Percentiles rank a stretch among this genome's conserved stretches.
These are phyloP conservation scores for Verticillium dahliae DNA, from an alignment of 2,329 filamentous ascomycete genomes.

Conservation along the genomic window DNA sequence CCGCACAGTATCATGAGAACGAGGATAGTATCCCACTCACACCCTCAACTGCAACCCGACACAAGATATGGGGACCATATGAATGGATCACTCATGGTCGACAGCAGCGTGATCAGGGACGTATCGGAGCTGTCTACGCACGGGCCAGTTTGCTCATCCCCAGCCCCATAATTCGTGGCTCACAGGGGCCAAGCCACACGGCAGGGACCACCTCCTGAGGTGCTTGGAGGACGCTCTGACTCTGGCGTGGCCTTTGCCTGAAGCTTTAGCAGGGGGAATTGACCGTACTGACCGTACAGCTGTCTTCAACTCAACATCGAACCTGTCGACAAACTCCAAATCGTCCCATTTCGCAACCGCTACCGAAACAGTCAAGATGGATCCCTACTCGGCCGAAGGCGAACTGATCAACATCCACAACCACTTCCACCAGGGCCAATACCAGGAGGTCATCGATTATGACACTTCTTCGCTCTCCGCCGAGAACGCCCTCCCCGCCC, in stretches of 20 bases:
- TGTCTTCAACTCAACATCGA: not conserved
- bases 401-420: conserved; percentile 68
- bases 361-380: conserved; percentile 40
- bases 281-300: not conserved
- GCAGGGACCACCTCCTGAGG: not conserved
- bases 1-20: too few relatives aligned
- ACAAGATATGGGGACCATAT: too few relatives aligned
- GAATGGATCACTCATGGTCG: not conserved
- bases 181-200: not conserved
- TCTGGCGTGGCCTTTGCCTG: not conserved
- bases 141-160: not conserved
- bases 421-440: conserved; percentile 74
- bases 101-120: not conserved
- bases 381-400: conserved; percentile 64
- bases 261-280: not conserved
- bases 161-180: not conserved
- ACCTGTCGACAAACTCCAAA: not conserved
- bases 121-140: not conserved
- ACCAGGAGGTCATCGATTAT: conserved; percentile 78
- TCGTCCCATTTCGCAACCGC: not conserved
- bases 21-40: too few relatives aligned
- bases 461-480: conserved; percentile 72
- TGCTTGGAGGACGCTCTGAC: not conserved
- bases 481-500: conserved; percentile 70
- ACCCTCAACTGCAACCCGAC: too few relatives aligned